Evolutionary conservation across 1,139 yeast species (phyloP), one percentile per base, ranked within the genome.

Genomic region (Suhomyces maxii): DNA sequence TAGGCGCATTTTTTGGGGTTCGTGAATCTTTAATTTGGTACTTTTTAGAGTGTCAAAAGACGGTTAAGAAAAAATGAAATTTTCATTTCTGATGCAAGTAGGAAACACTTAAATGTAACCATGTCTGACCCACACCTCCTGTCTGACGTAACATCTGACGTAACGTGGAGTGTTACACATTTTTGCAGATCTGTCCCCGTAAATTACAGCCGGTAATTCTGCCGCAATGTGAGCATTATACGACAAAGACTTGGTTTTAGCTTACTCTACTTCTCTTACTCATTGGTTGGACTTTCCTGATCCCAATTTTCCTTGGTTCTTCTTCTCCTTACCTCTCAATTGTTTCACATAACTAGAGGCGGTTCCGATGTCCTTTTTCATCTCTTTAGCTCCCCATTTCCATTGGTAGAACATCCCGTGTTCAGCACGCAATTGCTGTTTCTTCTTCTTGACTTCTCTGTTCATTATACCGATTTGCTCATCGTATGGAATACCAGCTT

Each of bases 401-500:
- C 65, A 71, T 51, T 66, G 64, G 61, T 71, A 75, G 45, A 74
- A 71, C 14, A 65, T 40, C 0, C 80, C 80, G 50, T 73, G 71
- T 47, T 74, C 61, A 14, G 64, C 60, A 41, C 71, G 59, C 53
- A 75, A 63, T 51, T 69, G 62, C 53, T 71, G 54, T 55, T 68
- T 69, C 64, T 73, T 69, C 59, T 67, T 67, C 53, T 69, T 62
- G 46, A 74, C 66, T 51, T 71, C 75, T 36, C 68, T 57, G 53
- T 69, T 68, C 40, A 75, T 60, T 9, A 73, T 68, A 8, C 77
- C 79, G 47, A 73, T 61, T 53, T 75, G 77, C 52, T 71, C 76
- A 56, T 86, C 91, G 56, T 85, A 84, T 3, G 87, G 82, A 47
- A 84, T 73, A 0, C 93, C 93, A 39, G 81, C 83, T 63, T 87